These are phyloP conservation scores for Gymnopilus dilepis DNA, from an alignment of 768 basidiomycete genomes.

Conservation along the genomic window DNA sequence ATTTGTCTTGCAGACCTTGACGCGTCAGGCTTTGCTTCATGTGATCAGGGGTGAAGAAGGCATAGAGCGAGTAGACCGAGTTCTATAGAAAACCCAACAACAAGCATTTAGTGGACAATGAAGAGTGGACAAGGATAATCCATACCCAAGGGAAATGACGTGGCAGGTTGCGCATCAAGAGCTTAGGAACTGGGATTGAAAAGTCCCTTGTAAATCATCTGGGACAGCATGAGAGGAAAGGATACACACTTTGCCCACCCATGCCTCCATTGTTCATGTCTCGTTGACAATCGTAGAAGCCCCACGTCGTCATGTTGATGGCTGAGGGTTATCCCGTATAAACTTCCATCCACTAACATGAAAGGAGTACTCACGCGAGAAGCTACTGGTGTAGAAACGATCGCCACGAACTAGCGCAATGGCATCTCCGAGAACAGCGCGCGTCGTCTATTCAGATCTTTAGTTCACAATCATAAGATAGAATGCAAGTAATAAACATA, in stretches of 20 bases:
- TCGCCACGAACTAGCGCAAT: constrained; percentile 15
- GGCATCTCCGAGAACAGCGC: constrained; percentile 20
- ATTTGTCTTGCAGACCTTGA: constrained; percentile 10
- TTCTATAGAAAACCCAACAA: not conserved
- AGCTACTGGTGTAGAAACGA: constrained; percentile 14
- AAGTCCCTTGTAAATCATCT: not conserved
- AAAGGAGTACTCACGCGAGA: constrained; percentile 9
- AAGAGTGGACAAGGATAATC: not conserved
- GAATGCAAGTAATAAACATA: constrained; percentile 11
- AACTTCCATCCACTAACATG: not conserved
- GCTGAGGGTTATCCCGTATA: not conserved
- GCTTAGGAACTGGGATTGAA: constrained; percentile 5
- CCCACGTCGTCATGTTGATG: constrained; percentile 14
- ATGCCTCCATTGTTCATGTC: constrained; percentile 15
- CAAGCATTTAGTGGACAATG: not conserved
- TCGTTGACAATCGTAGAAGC: constrained; percentile 13
- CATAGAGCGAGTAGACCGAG: constrained; percentile 8
- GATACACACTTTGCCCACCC: constrained; percentile 3
- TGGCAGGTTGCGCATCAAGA: constrained; percentile 9
- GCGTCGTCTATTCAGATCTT: not conserved
- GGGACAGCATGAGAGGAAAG: not conserved
- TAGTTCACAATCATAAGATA: not conserved
- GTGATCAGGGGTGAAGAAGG: constrained; percentile 16
- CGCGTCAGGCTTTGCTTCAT: constrained; percentile 8
- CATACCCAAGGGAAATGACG: constrained; percentile 11